Conservation (phyloP, 768 basidiomycete genomes). For the Tephrocybe rancida region DNA sequence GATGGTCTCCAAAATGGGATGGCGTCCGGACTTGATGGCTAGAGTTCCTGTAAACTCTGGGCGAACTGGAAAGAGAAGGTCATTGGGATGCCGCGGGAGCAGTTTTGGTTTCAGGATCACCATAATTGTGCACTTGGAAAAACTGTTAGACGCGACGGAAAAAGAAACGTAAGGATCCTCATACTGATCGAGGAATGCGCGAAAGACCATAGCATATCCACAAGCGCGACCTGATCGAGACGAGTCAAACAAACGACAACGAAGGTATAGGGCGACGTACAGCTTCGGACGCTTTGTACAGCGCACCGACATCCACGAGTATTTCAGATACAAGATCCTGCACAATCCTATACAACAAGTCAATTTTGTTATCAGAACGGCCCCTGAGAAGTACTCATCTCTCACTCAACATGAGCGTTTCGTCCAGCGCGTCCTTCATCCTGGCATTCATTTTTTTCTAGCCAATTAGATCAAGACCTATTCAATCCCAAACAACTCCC, state of each 20-base stretch:
- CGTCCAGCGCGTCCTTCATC: slow-evolving; percentile 91
- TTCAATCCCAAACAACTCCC: neutral
- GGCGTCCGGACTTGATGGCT: slow-evolving; percentile 86
- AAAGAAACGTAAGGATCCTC: slow-evolving; percentile 24
- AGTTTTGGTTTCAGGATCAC: slow-evolving; percentile 23
- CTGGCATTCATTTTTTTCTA: slow-evolving; percentile 88
- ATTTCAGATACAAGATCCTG: slow-evolving; percentile 75
- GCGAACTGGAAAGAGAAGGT: slow-evolving; percentile 54
- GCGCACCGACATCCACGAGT: slow-evolving; percentile 68
- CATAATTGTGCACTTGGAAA: slow-evolving; percentile 47
- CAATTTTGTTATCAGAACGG: neutral
- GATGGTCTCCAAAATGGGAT: slow-evolving; percentile 82
- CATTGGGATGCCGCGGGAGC: neutral
- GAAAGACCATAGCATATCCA: slow-evolving; percentile 92
- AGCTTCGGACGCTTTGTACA: slow-evolving; percentile 92
- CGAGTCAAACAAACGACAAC: neutral
- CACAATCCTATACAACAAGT: slow-evolving; percentile 58
- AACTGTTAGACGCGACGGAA: neutral
- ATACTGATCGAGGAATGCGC: slow-evolving; percentile 80
- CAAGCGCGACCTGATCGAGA: slow-evolving; percentile 66
- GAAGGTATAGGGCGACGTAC: slow-evolving; percentile 38
- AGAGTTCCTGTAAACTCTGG: slow-evolving; percentile 91
- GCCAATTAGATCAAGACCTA: neutral
- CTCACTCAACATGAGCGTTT: slow-evolving; percentile 84
- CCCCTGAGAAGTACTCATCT: slow-evolving; percentile 42